Evolutionary conservation across 1,284 basidiomycete genomes (phyloP).

Genomic region (Caloboletus firmus): DNA sequence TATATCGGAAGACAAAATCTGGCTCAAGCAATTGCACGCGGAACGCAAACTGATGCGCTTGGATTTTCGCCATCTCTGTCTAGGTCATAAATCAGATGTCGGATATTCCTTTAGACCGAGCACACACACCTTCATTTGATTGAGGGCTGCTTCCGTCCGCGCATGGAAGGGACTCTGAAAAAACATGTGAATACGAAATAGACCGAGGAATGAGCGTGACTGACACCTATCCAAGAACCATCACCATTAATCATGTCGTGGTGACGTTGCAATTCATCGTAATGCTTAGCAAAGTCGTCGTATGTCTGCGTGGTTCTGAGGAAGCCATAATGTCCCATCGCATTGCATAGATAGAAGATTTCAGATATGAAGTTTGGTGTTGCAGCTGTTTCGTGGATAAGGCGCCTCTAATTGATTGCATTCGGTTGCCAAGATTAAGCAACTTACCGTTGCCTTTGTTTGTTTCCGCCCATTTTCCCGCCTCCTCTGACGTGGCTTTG

Average conservation of each 20-base stretch:
- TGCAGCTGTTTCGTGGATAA: constrained; percentile 38
- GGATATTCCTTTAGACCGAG: not conserved
- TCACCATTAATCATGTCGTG: constrained; percentile 78
- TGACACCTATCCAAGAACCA: constrained; percentile 74
- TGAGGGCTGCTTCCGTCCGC: constrained; percentile 67
- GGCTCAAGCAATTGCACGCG: constrained; percentile 88
- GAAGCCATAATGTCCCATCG: constrained; percentile 85
- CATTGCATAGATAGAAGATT: constrained; percentile 86
- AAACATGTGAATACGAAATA: constrained; percentile 12
- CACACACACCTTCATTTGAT: constrained; percentile 63
- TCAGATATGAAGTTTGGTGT: constrained; percentile 93
- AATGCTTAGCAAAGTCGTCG: constrained; percentile 68
- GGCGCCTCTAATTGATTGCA: not conserved
- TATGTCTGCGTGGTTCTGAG: constrained; percentile 77
- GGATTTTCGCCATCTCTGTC: constrained; percentile 69
- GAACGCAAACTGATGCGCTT: constrained; percentile 73
- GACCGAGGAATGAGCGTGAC: constrained; percentile 25
- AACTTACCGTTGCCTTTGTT: constrained; percentile 47
- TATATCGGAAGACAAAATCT: constrained; percentile 76
- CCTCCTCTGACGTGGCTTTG: constrained; percentile 85
- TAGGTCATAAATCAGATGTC: constrained; percentile 29
- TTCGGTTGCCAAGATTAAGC: not conserved
- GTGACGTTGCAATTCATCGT: constrained; percentile 78
- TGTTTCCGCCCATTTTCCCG: constrained; percentile 65
- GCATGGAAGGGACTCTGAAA: constrained; percentile 63